Evolutionary conservation across 2,329 filamentous ascomycete genomes (phyloP), one percentile per base, ranked within the genome.

Genomic region (Monosporascus cannonballus): DNA sequence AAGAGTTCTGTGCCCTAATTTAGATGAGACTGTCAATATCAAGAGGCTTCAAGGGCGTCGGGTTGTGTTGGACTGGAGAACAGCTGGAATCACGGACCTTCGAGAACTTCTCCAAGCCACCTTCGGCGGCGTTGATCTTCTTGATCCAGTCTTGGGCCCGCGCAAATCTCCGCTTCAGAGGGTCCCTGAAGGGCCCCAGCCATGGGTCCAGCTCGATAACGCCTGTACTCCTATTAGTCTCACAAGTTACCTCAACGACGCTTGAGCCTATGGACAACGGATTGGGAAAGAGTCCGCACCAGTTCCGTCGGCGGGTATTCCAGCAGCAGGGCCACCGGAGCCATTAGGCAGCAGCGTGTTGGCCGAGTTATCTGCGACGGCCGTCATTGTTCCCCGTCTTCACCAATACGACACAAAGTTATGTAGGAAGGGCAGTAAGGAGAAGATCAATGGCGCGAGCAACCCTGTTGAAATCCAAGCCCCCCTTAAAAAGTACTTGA

Each of bases 61-160:
- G 11, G 30, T 4, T 34, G 30, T 4, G 30, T 34, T 5, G 30
- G 30, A 34, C 9, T 34, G 11, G 30, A 34, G 30, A 34, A 34
- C 4, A 34, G 30, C 30, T 34, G 11, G 30, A 37, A 24, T 25
- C 20, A 68, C 77, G 55, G 69, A 89, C 90, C 73, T 81, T 88
- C 63, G 89, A 93, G 74, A 97, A 99, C 69, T 93, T 90, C 55
- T 96, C 90, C 44, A 99, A 69, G 17, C 94, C 90, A 48, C 94
- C 94, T 71, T 99, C 94, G 1, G 81, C 83, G 37, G 90, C 80
- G 57, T 96, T 76, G 66, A 99, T 89, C 27, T 75, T 86, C 68
- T 88, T 84, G 65, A 96, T 89, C 94, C 93, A 97, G 54, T 88
- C 76, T 63, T 95, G 85, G 11, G 92, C 84, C 67, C 89, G 90